Conservation (phyloP, 1,139 yeast species). For the Kurtzmaniella quercitrusa region DNA sequence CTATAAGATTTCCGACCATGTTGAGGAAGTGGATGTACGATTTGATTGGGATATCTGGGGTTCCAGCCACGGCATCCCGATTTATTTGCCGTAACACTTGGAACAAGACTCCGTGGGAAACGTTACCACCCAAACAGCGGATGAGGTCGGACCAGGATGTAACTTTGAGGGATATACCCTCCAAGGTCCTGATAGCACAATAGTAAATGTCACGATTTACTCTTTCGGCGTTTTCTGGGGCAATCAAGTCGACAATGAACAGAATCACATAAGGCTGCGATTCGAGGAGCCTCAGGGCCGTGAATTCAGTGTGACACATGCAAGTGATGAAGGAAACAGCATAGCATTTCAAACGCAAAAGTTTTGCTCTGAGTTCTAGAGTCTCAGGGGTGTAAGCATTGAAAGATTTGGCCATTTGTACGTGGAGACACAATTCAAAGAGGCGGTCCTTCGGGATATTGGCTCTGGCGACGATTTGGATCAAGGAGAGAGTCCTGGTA, state of each 20-base stretch:
- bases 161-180: conserved; percentile 64
- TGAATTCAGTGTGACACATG: conserved; percentile 47
- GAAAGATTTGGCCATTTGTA: conserved; percentile 71
- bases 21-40: conserved; percentile 54
- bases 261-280: conserved; percentile 72
- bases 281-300: conserved; percentile 65
- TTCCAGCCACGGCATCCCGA: conserved; percentile 38
- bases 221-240: conserved; percentile 49
- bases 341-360: conserved; percentile 61
- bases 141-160: conserved; percentile 68
- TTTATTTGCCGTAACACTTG: conserved; percentile 64
- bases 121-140: conserved; percentile 84
- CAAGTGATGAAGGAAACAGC: conserved; percentile 58
- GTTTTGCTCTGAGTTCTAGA: conserved; percentile 49
- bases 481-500: not conserved
- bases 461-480: conserved; percentile 6
- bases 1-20: conserved; percentile 54
- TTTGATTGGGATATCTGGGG: conserved; percentile 34
- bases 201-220: conserved; percentile 50
- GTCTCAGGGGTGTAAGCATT: conserved; percentile 51
- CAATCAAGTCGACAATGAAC: conserved; percentile 63
- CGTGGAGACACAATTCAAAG: conserved; percentile 60
- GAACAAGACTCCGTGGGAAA: conserved; percentile 78
- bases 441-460: conserved; percentile 28
- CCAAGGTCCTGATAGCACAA: conserved; percentile 65